Percentiles rank a stretch among this genome's conserved stretches.
Conservation (phyloP, 2,329 filamentous ascomycete species). For the Claviceps africana region DNA sequence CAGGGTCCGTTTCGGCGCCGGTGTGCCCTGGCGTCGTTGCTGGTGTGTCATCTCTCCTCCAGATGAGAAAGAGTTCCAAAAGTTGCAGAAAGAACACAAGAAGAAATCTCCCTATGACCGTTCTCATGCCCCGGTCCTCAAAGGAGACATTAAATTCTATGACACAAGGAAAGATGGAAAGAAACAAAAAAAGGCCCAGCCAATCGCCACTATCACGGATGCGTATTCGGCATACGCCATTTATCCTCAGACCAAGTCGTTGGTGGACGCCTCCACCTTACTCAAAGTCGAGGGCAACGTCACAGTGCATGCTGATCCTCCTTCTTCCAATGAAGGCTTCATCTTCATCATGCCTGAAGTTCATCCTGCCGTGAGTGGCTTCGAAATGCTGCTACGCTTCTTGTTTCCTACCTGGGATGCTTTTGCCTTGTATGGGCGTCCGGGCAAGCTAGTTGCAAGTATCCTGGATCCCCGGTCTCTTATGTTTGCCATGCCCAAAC, state of each 20-base stretch:
- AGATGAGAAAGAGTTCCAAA: constrained; percentile 82
- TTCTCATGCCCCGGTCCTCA: constrained; percentile 49
- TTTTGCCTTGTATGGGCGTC: constrained; percentile 81
- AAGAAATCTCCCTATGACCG: constrained; percentile 73
- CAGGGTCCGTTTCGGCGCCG: constrained; percentile 84
- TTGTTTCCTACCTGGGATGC: constrained; percentile 90
- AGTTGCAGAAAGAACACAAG: constrained; percentile 70
- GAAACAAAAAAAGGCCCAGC: constrained; percentile 79
- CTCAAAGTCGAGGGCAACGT: constrained; percentile 89
- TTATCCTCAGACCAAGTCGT: constrained; percentile 83
- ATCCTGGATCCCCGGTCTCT: constrained; percentile 74
- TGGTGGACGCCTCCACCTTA: constrained; percentile 88
- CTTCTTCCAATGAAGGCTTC: constrained; percentile 75
- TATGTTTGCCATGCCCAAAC: constrained; percentile 96
- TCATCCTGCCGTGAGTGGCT: constrained; percentile 80
- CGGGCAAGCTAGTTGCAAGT: constrained; percentile 74
- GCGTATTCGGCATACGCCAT: constrained; percentile 89
- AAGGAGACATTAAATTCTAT: constrained; percentile 90
- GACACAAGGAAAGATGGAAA: constrained; percentile 61
- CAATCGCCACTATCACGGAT: constrained; percentile 83
- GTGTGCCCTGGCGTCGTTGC: constrained; percentile 88
- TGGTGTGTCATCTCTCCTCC: constrained; percentile 93
- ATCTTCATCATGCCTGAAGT: constrained; percentile 97
- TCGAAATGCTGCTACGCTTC: constrained; percentile 88
- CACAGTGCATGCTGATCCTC: constrained; percentile 67